Evolutionary conservation across 2,329 filamentous ascomycete species (phyloP).

Genomic region (Epicoccum nigrum): DNA sequence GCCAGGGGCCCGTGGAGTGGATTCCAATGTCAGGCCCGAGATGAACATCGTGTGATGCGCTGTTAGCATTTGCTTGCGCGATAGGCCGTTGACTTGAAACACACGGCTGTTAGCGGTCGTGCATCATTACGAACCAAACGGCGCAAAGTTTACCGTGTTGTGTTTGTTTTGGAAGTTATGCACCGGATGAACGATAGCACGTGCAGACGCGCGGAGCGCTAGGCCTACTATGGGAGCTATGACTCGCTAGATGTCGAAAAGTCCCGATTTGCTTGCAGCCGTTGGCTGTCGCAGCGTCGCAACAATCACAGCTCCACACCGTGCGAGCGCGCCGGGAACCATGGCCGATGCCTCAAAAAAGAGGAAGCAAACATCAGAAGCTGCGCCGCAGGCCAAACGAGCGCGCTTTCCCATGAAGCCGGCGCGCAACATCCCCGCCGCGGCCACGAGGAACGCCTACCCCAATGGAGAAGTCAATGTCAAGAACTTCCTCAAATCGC

Average conservation of each 20-base stretch:
- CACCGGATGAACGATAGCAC: slow-evolving; percentile 18
- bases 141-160: background rate
- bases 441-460: slow-evolving; percentile 57
- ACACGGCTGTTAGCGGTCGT: slow-evolving; percentile 7
- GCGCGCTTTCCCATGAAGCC: slow-evolving; percentile 35
- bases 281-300: slow-evolving; percentile 22
- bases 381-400: slow-evolving; percentile 27
- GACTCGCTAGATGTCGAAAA: slow-evolving; percentile 18
- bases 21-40: slow-evolving; percentile 12
- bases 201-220: slow-evolving; percentile 20
- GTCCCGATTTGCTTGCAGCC: slow-evolving; percentile 1
- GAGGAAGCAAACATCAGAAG: slow-evolving; percentile 27
- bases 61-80: slow-evolving; percentile 9
- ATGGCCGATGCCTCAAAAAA: slow-evolving; percentile 30
- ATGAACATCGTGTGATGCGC: slow-evolving; percentile 17
- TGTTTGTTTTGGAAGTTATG: slow-evolving; percentile 19
- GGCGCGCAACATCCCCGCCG: slow-evolving; percentile 38
- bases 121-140: slow-evolving; percentile 8
- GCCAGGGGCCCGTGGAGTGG: slow-evolving; percentile 24
- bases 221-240: slow-evolving; percentile 9
- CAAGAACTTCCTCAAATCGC: slow-evolving; percentile 79
- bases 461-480: slow-evolving; percentile 81
- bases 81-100: slow-evolving; percentile 15
- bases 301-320: slow-evolving; percentile 9
- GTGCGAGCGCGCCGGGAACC: slow-evolving; percentile 6